Evolutionary conservation across 495 filamentous ascomycete species (phyloP).

Genomic region (Chlorociboria aeruginascens): DNA sequence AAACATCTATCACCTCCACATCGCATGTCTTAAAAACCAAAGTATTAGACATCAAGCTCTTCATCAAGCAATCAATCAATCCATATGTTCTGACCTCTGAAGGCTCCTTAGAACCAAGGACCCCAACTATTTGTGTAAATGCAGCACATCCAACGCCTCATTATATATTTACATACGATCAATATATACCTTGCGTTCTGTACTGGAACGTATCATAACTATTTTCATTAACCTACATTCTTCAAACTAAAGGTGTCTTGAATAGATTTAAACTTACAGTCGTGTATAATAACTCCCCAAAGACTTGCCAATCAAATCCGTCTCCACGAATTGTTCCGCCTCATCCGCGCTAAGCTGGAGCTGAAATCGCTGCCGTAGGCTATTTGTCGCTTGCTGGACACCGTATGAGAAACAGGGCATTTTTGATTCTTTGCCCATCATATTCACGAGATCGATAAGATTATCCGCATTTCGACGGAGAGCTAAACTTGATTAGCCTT

Average conservation of each 20-base stretch:
- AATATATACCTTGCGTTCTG: slow-evolving; percentile 70
- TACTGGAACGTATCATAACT: slow-evolving; percentile 76
- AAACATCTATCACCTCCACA: background rate
- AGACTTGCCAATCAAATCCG: slow-evolving; percentile 56
- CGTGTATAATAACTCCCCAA: slow-evolving; percentile 67
- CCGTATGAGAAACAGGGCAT: slow-evolving; percentile 68
- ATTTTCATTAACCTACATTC: background rate
- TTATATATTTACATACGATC: background rate
- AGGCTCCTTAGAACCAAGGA: slow-evolving; percentile 1
- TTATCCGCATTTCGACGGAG: slow-evolving; percentile 59
- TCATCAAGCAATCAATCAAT: slow-evolving; percentile 13
- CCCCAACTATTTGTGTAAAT: slow-evolving; percentile 19
- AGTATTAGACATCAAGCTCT: background rate
- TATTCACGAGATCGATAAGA: slow-evolving; percentile 57
- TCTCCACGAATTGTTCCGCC: slow-evolving; percentile 62
- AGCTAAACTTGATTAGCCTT: slow-evolving; percentile 27
- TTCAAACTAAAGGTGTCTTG: background rate
- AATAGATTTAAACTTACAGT: slow-evolving; percentile 35
- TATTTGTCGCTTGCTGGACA: slow-evolving; percentile 44
- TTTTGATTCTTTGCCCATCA: slow-evolving; percentile 64
- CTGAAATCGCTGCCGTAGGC: slow-evolving; percentile 54
- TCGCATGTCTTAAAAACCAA: too few relatives aligned
- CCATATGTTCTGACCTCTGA: slow-evolving; percentile 11
- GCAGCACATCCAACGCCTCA: slow-evolving; percentile 19
- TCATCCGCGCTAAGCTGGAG: slow-evolving; percentile 62